phyloP scores from a whole-genome alignment of 352 stramenopile species.

The Phytophthora aleatoria region DNA sequence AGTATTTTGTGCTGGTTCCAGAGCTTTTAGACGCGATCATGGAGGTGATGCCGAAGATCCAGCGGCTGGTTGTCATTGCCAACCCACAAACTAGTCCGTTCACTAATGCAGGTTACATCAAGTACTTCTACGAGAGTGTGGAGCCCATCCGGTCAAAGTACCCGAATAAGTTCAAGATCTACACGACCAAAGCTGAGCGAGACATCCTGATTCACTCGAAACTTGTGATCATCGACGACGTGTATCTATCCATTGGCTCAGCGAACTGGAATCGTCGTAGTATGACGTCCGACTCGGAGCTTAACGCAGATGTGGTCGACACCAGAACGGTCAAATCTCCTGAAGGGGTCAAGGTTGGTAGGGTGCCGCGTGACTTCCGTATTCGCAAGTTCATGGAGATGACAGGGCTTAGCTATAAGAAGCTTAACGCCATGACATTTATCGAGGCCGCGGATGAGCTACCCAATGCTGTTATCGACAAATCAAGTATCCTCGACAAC shows the following conservation, averaged over 20 bases:
- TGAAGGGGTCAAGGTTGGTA: constrained; percentile 32
- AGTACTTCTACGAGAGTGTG: constrained; percentile 52
- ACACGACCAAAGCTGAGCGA: constrained; percentile 30
- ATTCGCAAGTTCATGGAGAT: constrained; percentile 64
- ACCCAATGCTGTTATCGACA: constrained; percentile 7
- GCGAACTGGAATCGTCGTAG: constrained; percentile 39
- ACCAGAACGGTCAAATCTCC: constrained; percentile 10
- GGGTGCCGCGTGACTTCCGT: constrained; percentile 49
- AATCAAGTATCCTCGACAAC: constrained; percentile 29
- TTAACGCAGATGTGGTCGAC: constrained; percentile 53
- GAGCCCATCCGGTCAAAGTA: constrained; percentile 36
- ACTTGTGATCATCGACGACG: constrained; percentile 37
- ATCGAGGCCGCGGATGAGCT: constrained; percentile 39
- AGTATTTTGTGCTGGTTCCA: constrained; percentile 33
- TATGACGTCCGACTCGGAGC: constrained; percentile 50
- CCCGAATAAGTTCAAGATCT: constrained; percentile 28
- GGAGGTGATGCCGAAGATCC: constrained; percentile 40
- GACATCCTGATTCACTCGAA: constrained; percentile 53
- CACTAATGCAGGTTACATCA: constrained; percentile 35
- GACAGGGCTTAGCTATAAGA: constrained; percentile 37
- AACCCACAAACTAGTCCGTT: constrained; percentile 29
- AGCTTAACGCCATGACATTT: constrained; percentile 46
- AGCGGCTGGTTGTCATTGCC: constrained; percentile 49
- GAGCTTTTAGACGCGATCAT: constrained; percentile 46
- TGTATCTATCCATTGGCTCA: not conserved